Conservation (phyloP, 1,284 basidiomycete genomes). For the Ustilago esculenta region DNA sequence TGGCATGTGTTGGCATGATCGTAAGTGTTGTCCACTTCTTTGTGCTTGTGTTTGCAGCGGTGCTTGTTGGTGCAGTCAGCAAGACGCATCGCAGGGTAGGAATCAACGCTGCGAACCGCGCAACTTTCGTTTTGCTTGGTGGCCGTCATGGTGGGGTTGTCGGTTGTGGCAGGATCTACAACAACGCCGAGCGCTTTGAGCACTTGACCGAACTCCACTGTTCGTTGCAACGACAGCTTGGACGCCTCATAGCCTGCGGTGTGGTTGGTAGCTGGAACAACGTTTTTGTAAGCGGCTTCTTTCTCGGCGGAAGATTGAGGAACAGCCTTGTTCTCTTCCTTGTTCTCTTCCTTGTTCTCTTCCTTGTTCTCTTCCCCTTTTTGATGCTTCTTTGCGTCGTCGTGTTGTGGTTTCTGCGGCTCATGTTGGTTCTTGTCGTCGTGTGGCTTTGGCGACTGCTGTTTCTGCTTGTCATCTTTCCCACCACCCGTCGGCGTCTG, state of each 20-base stretch:
- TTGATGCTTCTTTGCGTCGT: not conserved
- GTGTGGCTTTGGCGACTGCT: not conserved
- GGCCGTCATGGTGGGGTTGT: too few relatives aligned
- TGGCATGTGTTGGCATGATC: not conserved
- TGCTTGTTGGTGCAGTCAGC: constrained; percentile 2
- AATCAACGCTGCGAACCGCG: too few relatives aligned
- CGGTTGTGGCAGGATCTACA: not conserved
- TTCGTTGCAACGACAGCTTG: constrained; percentile 18
- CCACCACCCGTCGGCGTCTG: too few relatives aligned
- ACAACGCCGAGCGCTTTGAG: constrained; percentile 19
- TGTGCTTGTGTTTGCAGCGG: constrained; percentile 1
- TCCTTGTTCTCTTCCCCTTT: constrained; percentile 11
- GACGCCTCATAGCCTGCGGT: constrained; percentile 2
- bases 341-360: constrained; percentile 4
- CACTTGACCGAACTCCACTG: constrained; percentile 15
- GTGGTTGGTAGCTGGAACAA: not conserved
- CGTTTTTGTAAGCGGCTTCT: constrained; percentile 1
- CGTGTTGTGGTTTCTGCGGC: not conserved
- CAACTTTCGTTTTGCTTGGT: too few relatives aligned
- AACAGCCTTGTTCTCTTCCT: constrained; percentile 7
- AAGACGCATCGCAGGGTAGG: too few relatives aligned
- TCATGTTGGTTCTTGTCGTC: constrained; percentile 1
- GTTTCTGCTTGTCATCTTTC: constrained; percentile 1
- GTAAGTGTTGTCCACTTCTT: not conserved
- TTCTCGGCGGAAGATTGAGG: constrained; percentile 2